Evolutionary conservation across 371 early-diverging fungal species (phyloP), one percentile per base, ranked within the genome.

Genomic region (Capniomyces stellatus): DNA sequence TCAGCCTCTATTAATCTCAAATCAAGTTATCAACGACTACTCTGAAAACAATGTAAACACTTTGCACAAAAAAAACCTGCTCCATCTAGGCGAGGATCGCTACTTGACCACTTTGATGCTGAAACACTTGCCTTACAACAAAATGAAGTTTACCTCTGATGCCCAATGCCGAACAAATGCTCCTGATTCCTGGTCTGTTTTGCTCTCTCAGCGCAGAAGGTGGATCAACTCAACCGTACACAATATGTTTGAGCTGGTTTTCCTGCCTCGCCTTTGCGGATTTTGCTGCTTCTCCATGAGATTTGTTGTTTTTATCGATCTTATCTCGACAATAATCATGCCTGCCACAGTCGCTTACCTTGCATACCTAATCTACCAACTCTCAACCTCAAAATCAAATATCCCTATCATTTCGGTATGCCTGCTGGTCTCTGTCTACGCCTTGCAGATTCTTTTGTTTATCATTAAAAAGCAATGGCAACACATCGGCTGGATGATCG

Each of bases 21-120:
- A 86, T 43, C 69, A 71, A 24, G 79, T 99, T 29, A 78, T 99
- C 54, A 66, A 75, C 24, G 89, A 92, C 29, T 99, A 99, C 66
- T 84, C 90, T 2, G 89, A 89, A 57, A 87, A 82, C 64, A 75
- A 78, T 40, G 93, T 90, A 84, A 86, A 90, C 57, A 98, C 99
- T 0, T 69, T 99, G 47, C 96, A 98, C 75, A 88, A 96, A 69
- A 98, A 99, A 75, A 99, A 99, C 63, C 72, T 99, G 49, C 72
- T 98, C 27, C 82, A 89, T 50, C 75, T 99, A 12, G 99, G 99
- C 39, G 99, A 99, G 74, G 99, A 96, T 64, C 83, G 95, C 1
- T 99, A 92, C 61, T 67, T 93, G 61, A 97, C 99, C 0, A 98
- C 98, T 0, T 72, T 99, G 25, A 86, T 98, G 78, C 71, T 99